Evolutionary conservation across 2,329 filamentous ascomycete species (phyloP), one percentile per base, ranked within the genome.

Genomic region (Scorias spongiosa): DNA sequence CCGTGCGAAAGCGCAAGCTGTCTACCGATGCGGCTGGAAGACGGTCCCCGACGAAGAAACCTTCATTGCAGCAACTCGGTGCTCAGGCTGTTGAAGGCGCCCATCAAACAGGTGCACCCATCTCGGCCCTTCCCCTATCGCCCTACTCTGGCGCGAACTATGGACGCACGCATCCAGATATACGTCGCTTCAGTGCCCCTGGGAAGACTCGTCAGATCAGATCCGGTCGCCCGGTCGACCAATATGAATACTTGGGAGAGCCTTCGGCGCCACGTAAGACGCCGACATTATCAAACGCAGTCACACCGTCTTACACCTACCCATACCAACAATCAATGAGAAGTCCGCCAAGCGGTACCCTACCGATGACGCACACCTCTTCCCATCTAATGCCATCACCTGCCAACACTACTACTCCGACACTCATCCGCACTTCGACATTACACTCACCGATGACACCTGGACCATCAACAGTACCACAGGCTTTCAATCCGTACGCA

Each of bases 401-500:
- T 11, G 54, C 63, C 10, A 52, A 51, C 14, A 51, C 63, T 9
- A 57, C 68, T 29, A 75, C 74, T 46, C 80, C 79, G 34, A 71
- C 74, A 18, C 61, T 84, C 45, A 77, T 84, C 44, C 72, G 80
- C 45, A 82, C 80, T 5, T 81, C 80, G 2, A 81, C 77, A 2
- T 62, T 84, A 40, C 74, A 76, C 47, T 70, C 76, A 43, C 70
- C 73, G 8, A 65, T 66, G 28, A 44, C 49, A 36, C 26, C 48
- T 15, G 43, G 47, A 11, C 60, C 70, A 14, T 47, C 68, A 42
- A 53, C 66, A 42, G 61, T 59, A 39, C 62, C 66, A 3, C 68
- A 71, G 12, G 59, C 62, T 1, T 84, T 87, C 64, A 85, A 87
- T 53, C 81, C 82, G 0, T 88, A 93, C 57, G 75, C 80, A 2